Conservation (phyloP, 2,329 filamentous ascomycete genomes). For the Pestalotiopsis sp. region DNA sequence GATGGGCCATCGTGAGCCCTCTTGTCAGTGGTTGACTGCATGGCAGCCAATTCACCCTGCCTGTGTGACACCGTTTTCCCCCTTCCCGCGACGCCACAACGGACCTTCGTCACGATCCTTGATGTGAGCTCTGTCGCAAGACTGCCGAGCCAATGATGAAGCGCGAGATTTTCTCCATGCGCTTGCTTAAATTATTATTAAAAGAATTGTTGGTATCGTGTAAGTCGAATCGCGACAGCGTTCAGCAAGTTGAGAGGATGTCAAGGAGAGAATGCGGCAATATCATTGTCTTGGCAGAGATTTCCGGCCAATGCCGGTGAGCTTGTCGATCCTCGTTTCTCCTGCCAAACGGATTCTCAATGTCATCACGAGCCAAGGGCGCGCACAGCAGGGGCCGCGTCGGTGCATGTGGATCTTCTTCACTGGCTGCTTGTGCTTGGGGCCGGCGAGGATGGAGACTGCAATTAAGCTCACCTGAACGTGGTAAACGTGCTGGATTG, state of each 20-base stretch:
- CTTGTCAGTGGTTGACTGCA: background rate
- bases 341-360: background rate
- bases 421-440: background rate
- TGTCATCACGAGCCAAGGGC: background rate
- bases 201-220: conserved; percentile 25
- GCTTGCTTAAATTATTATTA: conserved; percentile 14
- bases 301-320: background rate
- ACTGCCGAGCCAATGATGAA: too few relatives aligned
- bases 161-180: background rate
- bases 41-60: background rate
- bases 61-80: conserved; percentile 1
- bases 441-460: background rate
- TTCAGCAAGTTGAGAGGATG: background rate
- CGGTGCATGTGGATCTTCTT: background rate
- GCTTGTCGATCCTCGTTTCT: background rate
- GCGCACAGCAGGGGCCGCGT: background rate
- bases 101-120: conserved; percentile 2
- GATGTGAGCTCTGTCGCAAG: too few relatives aligned
- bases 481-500: background rate
- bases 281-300: background rate
- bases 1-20: background rate
- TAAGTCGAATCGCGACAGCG: conserved; percentile 4
- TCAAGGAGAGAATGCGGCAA: background rate
- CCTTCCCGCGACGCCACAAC: background rate
- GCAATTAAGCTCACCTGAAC: conserved; percentile 3